phyloP scores from a whole-genome alignment of 768 basidiomycete genomes.

The Psilocybe cubensis region DNA sequence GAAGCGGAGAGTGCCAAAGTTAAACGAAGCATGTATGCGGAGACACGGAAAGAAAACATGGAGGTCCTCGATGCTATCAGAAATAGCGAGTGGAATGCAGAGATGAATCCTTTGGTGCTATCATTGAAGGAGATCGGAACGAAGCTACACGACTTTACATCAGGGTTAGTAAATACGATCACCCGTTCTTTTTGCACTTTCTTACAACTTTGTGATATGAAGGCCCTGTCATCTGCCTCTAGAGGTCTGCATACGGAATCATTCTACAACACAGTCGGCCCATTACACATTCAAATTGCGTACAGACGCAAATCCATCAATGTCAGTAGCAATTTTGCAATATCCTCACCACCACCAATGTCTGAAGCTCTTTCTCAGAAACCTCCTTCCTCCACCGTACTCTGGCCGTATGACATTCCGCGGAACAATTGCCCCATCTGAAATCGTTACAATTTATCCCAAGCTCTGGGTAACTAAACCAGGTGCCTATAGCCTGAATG shows the following conservation, averaged over 20 bases:
- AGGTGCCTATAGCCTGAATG: conserved; percentile 64
- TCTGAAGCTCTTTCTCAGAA: conserved; percentile 30
- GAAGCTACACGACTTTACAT: conserved; percentile 65
- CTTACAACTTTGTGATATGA: background rate
- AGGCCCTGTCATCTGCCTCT: conserved; percentile 63
- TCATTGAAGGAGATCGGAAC: conserved; percentile 44
- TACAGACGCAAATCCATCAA: conserved; percentile 22
- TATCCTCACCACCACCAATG: background rate
- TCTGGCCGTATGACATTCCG: conserved; percentile 70
- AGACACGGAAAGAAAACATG: conserved; percentile 76
- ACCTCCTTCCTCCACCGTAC: conserved; percentile 57
- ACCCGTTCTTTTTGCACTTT: background rate
- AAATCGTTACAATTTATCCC: conserved; percentile 45
- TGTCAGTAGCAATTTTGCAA: conserved; percentile 25
- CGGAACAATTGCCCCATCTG: conserved; percentile 56
- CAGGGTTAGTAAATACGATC: conserved; percentile 62
- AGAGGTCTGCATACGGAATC: conserved; percentile 66
- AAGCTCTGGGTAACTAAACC: conserved; percentile 65
- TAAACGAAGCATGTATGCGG: conserved; percentile 88
- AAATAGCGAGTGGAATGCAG: conserved; percentile 74
- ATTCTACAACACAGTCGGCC: conserved; percentile 66
- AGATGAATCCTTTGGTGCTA: conserved; percentile 75
- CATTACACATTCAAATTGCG: conserved; percentile 59
- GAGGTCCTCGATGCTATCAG: conserved; percentile 71
- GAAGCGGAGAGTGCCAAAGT: conserved; percentile 64